Base-by-base conservation (phyloP, 352 stramenopile genomes). In the Phytophthora sp. region DNA sequence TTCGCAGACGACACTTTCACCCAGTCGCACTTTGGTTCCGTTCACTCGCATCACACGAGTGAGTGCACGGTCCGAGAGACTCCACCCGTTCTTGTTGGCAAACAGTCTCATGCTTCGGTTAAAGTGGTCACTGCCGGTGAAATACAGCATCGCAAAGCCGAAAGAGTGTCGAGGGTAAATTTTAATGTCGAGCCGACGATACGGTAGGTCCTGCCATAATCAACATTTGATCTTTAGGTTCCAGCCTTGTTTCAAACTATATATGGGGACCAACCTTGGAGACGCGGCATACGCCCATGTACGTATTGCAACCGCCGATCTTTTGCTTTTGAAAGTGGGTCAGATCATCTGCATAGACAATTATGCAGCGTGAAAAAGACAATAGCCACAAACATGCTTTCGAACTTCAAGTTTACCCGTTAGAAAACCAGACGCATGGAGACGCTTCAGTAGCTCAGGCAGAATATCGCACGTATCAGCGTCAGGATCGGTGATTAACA, bases 51-150 rank as follows among this genome's bases (percentile, higher is more conserved):
- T 65, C 23, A 90, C 77, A 7, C 71, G 84, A 64, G 86, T 91
- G 16, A 95, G 71, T 16, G 61, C 75, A 8, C 75, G 82, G 41
- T 95, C 84, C 7, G 85, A 94, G 2, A 93, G 70, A 50, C 67
- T 91, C 74, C 79, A 93, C 15, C 85, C 88, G 38, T 93, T 93
- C 35, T 89, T 91, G 47, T 84, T 87, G 2, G 86, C 86, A 70
- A 83, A 95, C 0, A 90, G 71, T 13, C 88, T 70, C 82, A 97
- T 94, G 27, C 84, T 95, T 31, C 77, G 76, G 65, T 98, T 98
- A 57, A 97, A 98, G 41, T 97, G 88, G 59, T 97, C 89, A 59
- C 86, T 97, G 23, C 90, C 90, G 0, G 91, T 98, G 65, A 98
- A 98, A 61, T 97, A 97, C 29, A 98, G 62, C 24, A 96, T 71